Base-by-base conservation (phyloP, 306 rosid species). In the cucumber (Cucumis sativus) region DNA sequence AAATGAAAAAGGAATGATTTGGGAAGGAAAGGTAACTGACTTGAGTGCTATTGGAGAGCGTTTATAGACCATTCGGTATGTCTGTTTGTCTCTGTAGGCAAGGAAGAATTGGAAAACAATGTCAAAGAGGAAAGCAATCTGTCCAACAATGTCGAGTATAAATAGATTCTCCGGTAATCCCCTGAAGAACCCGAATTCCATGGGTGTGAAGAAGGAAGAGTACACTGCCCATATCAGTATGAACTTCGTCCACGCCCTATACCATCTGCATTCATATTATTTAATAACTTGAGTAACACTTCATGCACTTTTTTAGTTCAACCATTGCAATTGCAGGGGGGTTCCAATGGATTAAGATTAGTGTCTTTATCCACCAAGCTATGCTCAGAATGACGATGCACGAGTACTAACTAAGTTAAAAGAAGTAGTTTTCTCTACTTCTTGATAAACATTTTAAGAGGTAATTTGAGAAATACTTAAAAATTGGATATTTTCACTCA, bases 181-280 rank as follows among this genome's bases (percentile, higher is more conserved):
- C 75, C 99, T 86, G 79, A 91, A 92, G 70, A 95, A 95, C 35
- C 92, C 99, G 39, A 95, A 92, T 84, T 95, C 99, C 92, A 95
- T 65, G 58, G 99, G 99, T 18, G 99, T 95, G 88, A 95, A 95
- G 92, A 92, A 90, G 52, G 99, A 95, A 25, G 99, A 95, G 84
- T 95, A 95, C 66, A 95, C 76, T 82, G 99, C 99, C 99, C 99
- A 95, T 78, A 88, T 2, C 72, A 95, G 85, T 84, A 95, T 95
- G 92, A 95, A 87, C 41, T 89, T 86, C 60, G 77, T 83, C 99
- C 99, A 95, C 68, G 80, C 80, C 16, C 85, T 82, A 59, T 95
- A 89, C 91, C 92, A 95, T 85, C 99, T 95, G 89, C 87, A 80
- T 60, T 18, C 62, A 52, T 52, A 52, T 52, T 16, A 52, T 52